These are phyloP conservation scores for Scutellaria minor DNA, from an alignment of 257 asterid species.

Conservation along the genomic window DNA sequence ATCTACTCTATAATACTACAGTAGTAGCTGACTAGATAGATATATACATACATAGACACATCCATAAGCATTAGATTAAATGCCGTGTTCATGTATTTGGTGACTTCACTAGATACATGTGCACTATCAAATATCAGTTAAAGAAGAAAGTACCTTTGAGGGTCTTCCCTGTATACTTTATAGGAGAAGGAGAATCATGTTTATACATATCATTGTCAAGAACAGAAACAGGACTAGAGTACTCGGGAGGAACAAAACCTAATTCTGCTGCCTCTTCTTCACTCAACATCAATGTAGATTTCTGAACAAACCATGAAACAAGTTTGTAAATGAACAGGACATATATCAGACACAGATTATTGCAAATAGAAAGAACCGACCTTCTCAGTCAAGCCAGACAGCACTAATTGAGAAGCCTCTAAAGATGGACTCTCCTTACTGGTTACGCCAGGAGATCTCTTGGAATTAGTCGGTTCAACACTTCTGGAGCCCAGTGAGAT, in stretches of 20 bases:
- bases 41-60: background rate
- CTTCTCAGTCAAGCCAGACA: slow-evolving; percentile 47
- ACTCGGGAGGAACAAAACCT: slow-evolving; percentile 57
- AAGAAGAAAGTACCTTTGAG: slow-evolving; percentile 52
- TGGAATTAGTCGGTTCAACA: slow-evolving; percentile 43
- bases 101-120: background rate
- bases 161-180: slow-evolving; percentile 53
- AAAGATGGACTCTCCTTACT: slow-evolving; percentile 17
- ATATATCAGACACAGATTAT: background rate
- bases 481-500: slow-evolving; percentile 42
- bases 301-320: slow-evolving; percentile 53
- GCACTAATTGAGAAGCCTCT: slow-evolving; percentile 36
- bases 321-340: slow-evolving; percentile 17
- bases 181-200: slow-evolving; percentile 69
- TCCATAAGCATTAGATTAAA: background rate
- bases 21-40: background rate
- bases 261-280: slow-evolving; percentile 61
- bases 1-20: background rate
- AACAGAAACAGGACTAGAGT: slow-evolving; percentile 91
- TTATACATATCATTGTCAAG: slow-evolving; percentile 57
- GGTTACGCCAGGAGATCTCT: too few species aligned
- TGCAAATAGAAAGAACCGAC: slow-evolving; percentile 40
- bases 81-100: too few species aligned
- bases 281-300: slow-evolving; percentile 42
- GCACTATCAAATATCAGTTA: background rate